Conservation (phyloP, 1,284 basidiomycete species). For the Boletellus deceptivus region DNA sequence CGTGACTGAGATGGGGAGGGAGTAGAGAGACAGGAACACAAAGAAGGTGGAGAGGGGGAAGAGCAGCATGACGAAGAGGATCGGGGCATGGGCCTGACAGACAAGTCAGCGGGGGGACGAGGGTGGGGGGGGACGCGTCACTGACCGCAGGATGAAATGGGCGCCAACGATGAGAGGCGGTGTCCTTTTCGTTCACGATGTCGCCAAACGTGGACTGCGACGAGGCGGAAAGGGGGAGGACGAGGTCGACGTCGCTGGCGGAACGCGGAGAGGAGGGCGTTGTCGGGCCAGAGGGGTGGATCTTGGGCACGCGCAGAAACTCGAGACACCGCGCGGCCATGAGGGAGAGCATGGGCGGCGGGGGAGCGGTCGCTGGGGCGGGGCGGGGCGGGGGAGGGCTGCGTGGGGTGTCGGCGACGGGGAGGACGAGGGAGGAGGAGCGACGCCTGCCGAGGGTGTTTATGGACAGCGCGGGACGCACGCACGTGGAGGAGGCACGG, state of each 20-base stretch:
- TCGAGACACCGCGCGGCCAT: slow-evolving; percentile 51
- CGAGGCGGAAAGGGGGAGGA: slow-evolving; percentile 69
- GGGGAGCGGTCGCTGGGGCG: slow-evolving; percentile 3
- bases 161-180: slow-evolving; percentile 39
- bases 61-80: slow-evolving; percentile 65
- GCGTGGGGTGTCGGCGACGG: slow-evolving; percentile 17
- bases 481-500: slow-evolving; percentile 61
- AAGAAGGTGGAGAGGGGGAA: slow-evolving; percentile 62
- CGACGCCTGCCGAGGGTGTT: slow-evolving; percentile 55
- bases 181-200: slow-evolving; percentile 41
- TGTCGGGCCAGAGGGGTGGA: slow-evolving; percentile 36
- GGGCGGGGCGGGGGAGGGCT: background rate
- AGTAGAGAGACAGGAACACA: slow-evolving; percentile 49
- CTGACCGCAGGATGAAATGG: slow-evolving; percentile 48
- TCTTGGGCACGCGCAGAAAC: slow-evolving; percentile 46
- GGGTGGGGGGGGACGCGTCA: slow-evolving; percentile 21
- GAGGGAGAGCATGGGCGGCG: slow-evolving; percentile 48
- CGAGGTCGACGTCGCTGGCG: slow-evolving; percentile 47
- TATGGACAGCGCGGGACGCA: slow-evolving; percentile 53
- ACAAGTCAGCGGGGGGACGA: slow-evolving; percentile 16
- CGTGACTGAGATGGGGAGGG: slow-evolving; percentile 68
- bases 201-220: slow-evolving; percentile 52
- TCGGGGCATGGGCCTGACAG: slow-evolving; percentile 56
- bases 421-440: slow-evolving; percentile 38
- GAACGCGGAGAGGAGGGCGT: slow-evolving; percentile 53